A percentile compares a stretch with the other conserved stretches of the same genome.
phyloP scores from a whole-genome alignment of 2,329 filamentous ascomycete genomes.

The Colletotrichum sp. region DNA sequence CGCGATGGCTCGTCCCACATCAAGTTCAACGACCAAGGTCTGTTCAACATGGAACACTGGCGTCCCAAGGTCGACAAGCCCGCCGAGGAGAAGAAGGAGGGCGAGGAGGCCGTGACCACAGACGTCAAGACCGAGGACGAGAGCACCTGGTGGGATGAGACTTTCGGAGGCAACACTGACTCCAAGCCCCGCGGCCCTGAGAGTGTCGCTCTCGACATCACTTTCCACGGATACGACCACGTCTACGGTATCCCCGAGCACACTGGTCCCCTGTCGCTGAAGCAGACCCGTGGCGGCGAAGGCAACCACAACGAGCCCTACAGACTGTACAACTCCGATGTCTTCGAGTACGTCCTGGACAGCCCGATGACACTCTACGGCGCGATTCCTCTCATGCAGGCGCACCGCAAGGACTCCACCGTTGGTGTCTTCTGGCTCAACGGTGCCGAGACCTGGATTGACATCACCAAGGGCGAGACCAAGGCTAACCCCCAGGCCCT shows the following conservation, averaged over 20 bases:
- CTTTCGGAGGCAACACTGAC: conserved; percentile 94
- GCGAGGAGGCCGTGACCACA: conserved; percentile 48
- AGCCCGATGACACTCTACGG: conserved; percentile 99
- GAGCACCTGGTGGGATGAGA: conserved; percentile 97
- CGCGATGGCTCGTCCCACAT: conserved; percentile 82
- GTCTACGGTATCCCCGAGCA: conserved; percentile 96
- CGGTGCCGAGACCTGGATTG: conserved; percentile 95
- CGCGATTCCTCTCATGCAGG: conserved; percentile 97
- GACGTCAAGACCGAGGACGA: conserved; percentile 65
- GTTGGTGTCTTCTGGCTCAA: conserved; percentile 99
- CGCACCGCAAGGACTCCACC: conserved; percentile 89
- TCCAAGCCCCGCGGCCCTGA: conserved; percentile 94
- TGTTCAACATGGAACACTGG: conserved; percentile 97
- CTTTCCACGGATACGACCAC: conserved; percentile 88
- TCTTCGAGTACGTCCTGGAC: conserved; percentile 96
- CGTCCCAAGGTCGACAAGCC: conserved; percentile 77
- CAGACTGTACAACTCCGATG: conserved; percentile 92
- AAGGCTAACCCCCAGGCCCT: conserved; percentile 79
- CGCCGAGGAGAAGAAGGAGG: conserved; percentile 57
- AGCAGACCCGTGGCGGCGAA: conserved; percentile 86
- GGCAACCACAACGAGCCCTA: conserved; percentile 90
- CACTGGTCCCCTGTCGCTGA: conserved; percentile 84
- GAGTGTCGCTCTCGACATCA: conserved; percentile 88
- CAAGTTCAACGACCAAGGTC: conserved; percentile 86
- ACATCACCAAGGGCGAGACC: conserved; percentile 82